Evolutionary conservation across 768 basidiomycete species (phyloP).

Genomic region (Suillus americanus): DNA sequence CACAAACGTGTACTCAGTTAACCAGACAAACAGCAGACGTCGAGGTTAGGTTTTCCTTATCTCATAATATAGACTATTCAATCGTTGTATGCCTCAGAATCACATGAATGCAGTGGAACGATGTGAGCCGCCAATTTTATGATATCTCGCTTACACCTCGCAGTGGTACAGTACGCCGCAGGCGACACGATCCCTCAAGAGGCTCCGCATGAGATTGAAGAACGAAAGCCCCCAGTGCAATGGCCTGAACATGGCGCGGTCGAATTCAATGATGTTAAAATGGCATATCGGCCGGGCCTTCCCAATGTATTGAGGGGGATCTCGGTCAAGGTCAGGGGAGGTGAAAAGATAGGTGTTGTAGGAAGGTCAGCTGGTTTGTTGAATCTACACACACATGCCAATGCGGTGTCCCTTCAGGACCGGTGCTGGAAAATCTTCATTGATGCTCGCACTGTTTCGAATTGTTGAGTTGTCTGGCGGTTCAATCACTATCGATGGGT

Average conservation of each 20-base stretch:
- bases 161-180: slow-evolving; percentile 56
- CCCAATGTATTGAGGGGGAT: slow-evolving; percentile 70
- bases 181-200: slow-evolving; percentile 56
- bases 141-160: background rate
- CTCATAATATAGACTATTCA: background rate
- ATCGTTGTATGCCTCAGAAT: slow-evolving; percentile 36
- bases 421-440: slow-evolving; percentile 63
- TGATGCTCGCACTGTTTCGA: slow-evolving; percentile 65
- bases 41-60: slow-evolving; percentile 41
- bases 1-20: slow-evolving; percentile 52
- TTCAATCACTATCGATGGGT: slow-evolving; percentile 64
- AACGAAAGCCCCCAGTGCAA: slow-evolving; percentile 48
- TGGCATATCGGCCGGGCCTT: slow-evolving; percentile 71
- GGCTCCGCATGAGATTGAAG: slow-evolving; percentile 59
- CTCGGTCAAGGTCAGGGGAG: slow-evolving; percentile 54
- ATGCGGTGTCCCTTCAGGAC: slow-evolving; percentile 23
- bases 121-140: slow-evolving; percentile 29
- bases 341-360: slow-evolving; percentile 80
- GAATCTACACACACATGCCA: background rate
- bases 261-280: slow-evolving; percentile 55
- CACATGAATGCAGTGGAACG: slow-evolving; percentile 68
- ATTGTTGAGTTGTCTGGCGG: slow-evolving; percentile 67
- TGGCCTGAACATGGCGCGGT: slow-evolving; percentile 69
- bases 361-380: slow-evolving; percentile 39
- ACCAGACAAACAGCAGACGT: slow-evolving; percentile 65